Evolutionary conservation across 176 grass and related monocot genomes (phyloP).

Genomic region (Aegilops umbellulata): DNA sequence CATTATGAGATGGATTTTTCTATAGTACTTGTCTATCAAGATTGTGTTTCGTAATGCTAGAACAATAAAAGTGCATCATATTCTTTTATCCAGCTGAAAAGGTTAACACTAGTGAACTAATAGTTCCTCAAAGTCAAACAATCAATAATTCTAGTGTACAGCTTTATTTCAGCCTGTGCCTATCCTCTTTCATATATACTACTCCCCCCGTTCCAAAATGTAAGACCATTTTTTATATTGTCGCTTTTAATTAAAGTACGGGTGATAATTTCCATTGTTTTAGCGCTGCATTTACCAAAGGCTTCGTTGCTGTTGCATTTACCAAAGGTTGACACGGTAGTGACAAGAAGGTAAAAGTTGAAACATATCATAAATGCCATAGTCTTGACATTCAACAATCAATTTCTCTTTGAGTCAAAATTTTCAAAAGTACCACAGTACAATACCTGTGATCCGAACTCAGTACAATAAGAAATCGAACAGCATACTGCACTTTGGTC

Average conservation of each 20-base stretch:
- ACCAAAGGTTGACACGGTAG: neutral
- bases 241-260: neutral
- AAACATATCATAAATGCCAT: neutral
- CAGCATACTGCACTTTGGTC: no score
- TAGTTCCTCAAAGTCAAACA: neutral
- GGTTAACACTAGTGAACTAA: constrained; percentile 1
- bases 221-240: no score
- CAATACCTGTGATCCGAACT: no score
- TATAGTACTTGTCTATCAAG: neutral
- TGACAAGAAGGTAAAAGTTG: neutral
- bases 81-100: neutral
- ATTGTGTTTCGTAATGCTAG: neutral
- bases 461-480: no score
- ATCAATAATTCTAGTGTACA: neutral
- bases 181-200: neutral
- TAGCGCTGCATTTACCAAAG: neutral
- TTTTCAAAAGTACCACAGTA: neutral
- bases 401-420: neutral
- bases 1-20: neutral
- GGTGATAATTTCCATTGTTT: neutral
- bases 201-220: no score
- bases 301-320: neutral
- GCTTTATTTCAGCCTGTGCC: neutral
- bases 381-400: neutral
- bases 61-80: neutral